Evolutionary conservation across 2,329 filamentous ascomycete genomes (phyloP), one percentile per base, ranked within the genome.

Genomic region (Rutstroemia sp.): DNA sequence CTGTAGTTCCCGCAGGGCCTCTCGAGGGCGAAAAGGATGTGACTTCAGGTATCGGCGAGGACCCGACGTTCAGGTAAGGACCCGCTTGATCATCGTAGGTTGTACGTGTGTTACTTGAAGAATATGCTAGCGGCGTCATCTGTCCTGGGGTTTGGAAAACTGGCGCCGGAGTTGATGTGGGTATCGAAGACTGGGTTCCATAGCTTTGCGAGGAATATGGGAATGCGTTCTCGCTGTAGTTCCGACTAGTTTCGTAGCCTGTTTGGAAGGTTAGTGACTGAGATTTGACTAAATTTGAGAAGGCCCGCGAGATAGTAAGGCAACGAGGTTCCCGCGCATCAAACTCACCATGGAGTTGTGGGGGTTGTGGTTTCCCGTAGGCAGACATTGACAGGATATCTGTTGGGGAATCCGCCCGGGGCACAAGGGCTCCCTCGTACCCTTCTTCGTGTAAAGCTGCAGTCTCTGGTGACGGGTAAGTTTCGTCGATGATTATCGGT

Each of bases 291-390:
- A 30, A 37, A 50, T 44, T 47, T 21, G 2, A 18, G 25, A 27
- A 18, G 39, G 6, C 23, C 52, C 25, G 23, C 16, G 23, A 27
- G 39, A 3, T 8, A 14, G 57, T 59, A 53, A 59, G 59, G 16
- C 27, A 9, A 47, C 18, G 14, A n/a, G 14, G 14, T 27, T 5
- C n/a, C 23, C n/a, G n/a, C 48, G 38, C 10, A 14, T 34, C 21
- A 19, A 58, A 85, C 90, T 76, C 77, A 95, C 91, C 88, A 74
- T 92, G 87, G 76, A 92, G 81, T 72, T 86, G 87, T 72, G 86
- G 79, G 73, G 85, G 79, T 72, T 87, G 83, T 58, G 83, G 74
- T 75, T 95, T 95, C 69, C 80, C 78, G 79, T 90, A 92, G 74
- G 86, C 86, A 72, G 88, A 87, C 87, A 92, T 92, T 74, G 87